These are phyloP conservation scores for Haplosporangium sp. DNA, from an alignment of 371 early-diverging fungal genomes.

Conservation along the genomic window DNA sequence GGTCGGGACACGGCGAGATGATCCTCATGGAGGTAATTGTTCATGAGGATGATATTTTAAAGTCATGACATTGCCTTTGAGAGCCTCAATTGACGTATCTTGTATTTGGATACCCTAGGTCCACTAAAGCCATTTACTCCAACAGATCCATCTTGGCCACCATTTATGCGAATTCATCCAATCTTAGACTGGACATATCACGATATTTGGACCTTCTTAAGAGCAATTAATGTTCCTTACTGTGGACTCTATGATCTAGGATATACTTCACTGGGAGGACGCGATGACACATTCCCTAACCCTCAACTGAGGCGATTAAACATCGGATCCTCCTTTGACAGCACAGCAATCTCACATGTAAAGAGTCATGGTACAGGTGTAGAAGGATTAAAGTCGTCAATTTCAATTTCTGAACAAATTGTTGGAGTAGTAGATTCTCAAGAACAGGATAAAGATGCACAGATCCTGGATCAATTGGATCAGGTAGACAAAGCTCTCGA, in stretches of 20 bases:
- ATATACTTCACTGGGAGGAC: slow-evolving; percentile 95
- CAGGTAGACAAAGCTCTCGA: slow-evolving; percentile 45
- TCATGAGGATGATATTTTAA: background rate
- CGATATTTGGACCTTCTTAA: slow-evolving; percentile 88
- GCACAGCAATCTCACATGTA: slow-evolving; percentile 16
- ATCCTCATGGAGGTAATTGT: slow-evolving; percentile 85
- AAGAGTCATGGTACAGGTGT: slow-evolving; percentile 14
- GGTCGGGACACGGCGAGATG: slow-evolving; percentile 92
- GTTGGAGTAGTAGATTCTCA: background rate
- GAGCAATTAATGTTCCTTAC: slow-evolving; percentile 79
- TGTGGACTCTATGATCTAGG: slow-evolving; percentile 93
- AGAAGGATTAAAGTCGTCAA: background rate
- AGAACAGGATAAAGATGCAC: background rate
- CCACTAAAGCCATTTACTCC: slow-evolving; percentile 76
- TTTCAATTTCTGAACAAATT: background rate
- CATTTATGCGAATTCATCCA: slow-evolving; percentile 92
- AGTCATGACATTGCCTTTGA: too few relatives aligned
- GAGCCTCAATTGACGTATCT: too few relatives aligned
- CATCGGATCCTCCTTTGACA: slow-evolving; percentile 55
- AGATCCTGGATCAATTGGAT: slow-evolving; percentile 20
- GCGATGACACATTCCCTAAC: slow-evolving; percentile 88
- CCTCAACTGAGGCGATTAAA: slow-evolving; percentile 62
- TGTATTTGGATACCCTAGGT: slow-evolving; percentile 54
- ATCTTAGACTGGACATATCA: slow-evolving; percentile 92
- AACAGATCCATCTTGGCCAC: slow-evolving; percentile 94